These are phyloP conservation scores for Tuctoria greenei DNA, from an alignment of 176 grass and related monocot species.

Conservation along the genomic window DNA sequence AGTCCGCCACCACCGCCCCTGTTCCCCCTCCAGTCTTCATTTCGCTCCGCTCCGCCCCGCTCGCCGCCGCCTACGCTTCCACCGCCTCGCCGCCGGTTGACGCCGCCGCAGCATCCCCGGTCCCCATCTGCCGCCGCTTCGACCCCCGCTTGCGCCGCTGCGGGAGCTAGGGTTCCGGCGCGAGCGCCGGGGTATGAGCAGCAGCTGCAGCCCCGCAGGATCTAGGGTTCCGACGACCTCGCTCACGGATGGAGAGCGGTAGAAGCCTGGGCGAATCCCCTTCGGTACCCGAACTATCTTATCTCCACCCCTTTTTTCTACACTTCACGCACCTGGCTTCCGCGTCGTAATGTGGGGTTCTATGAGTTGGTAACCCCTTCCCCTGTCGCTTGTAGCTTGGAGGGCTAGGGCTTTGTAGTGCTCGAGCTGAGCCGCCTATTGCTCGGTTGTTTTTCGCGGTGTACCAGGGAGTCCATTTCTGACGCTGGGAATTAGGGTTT, in stretches of 20 bases:
- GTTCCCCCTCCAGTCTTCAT: not conserved
- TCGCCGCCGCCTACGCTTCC: not conserved
- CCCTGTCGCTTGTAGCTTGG: not conserved
- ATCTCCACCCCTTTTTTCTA: not conserved
- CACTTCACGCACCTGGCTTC: not conserved
- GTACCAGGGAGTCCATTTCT: not conserved
- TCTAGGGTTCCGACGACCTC: conserved; percentile 86
- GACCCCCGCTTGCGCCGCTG: not conserved
- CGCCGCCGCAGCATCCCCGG: not conserved
- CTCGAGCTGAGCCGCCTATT: conserved; percentile 6
- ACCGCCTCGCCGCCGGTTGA: conserved; percentile 10
- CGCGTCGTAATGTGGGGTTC: not conserved
- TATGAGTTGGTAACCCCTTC: not conserved
- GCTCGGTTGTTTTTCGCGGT: not conserved
- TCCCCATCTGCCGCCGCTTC: not conserved
- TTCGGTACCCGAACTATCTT: conserved; percentile 51
- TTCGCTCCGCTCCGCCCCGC: not conserved
- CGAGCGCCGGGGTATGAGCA: conserved; percentile 65
- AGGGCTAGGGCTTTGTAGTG: conserved; percentile 33
- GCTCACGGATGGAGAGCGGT: conserved; percentile 98
- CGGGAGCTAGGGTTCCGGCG: conserved; percentile 63
- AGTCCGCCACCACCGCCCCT: not conserved
- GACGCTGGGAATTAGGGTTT: conserved; percentile 52
- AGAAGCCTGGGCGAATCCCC: conserved; percentile 66
- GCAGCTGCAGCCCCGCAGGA: conserved; percentile 60